Evolutionary conservation across 1,139 yeast genomes (phyloP).

Genomic region (Candida sp.): DNA sequence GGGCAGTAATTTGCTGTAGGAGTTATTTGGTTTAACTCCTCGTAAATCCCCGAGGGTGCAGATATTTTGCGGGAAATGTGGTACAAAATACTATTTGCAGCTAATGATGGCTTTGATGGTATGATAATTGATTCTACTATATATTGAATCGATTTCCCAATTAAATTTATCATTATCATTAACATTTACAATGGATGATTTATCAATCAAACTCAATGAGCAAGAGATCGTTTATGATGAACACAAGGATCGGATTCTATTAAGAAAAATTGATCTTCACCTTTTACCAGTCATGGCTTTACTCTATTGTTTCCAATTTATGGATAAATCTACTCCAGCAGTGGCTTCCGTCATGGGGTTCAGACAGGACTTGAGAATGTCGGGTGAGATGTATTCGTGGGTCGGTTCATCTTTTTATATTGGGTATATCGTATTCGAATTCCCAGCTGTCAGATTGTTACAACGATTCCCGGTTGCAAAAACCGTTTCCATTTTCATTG

Average conservation of each 20-base stretch:
- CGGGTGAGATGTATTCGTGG: conserved; percentile 53
- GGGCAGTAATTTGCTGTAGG: too few relatives aligned
- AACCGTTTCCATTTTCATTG: conserved; percentile 18
- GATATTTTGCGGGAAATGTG: neutral
- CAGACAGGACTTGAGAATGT: conserved; percentile 44
- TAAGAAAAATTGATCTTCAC: conserved; percentile 49
- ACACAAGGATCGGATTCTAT: conserved; percentile 13
- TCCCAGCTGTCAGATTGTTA: conserved; percentile 39
- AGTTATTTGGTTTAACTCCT: neutral
- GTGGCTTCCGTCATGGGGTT: conserved; percentile 64
- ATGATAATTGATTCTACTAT: neutral
- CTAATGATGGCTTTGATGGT: neutral
- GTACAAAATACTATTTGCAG: neutral
- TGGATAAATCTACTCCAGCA: conserved; percentile 61
- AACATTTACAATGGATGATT: neutral
- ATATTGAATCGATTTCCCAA: neutral
- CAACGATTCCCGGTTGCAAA: conserved; percentile 34
- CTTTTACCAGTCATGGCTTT: conserved; percentile 55
- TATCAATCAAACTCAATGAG: conserved; percentile 6
- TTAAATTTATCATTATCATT: too few relatives aligned
- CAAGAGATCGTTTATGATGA: conserved; percentile 15
- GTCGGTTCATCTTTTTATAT: conserved; percentile 54
- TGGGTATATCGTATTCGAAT: conserved; percentile 48
- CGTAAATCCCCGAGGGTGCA: neutral
- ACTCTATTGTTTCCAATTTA: conserved; percentile 55